Conservation (phyloP, 768 basidiomycete species). For the Hemileccinum impolitum region DNA sequence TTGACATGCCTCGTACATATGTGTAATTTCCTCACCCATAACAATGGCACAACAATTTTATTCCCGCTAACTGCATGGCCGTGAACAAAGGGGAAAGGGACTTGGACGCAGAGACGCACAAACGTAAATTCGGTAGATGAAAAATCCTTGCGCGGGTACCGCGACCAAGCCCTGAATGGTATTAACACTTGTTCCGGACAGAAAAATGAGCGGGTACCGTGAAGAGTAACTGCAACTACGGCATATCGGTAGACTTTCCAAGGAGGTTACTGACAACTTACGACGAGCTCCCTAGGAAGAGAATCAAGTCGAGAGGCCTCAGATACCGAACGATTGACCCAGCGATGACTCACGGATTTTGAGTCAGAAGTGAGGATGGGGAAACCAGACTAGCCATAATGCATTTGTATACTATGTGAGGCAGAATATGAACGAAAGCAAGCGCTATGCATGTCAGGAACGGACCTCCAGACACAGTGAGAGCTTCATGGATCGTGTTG, state of each 20-base stretch:
- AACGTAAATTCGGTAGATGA: slow-evolving; percentile 13
- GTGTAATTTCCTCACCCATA: not conserved
- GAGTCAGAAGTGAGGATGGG: not conserved
- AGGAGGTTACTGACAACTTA: not conserved
- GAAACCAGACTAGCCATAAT: not conserved
- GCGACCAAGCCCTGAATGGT: slow-evolving; percentile 2
- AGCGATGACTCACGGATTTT: not conserved
- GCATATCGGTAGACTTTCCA: not conserved
- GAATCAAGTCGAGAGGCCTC: not conserved
- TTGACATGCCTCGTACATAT: no score
- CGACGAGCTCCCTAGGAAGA: not conserved
- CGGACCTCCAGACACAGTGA: not conserved
- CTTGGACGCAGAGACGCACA: not conserved
- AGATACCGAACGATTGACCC: not conserved
- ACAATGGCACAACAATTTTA: not conserved
- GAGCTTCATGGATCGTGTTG: not conserved
- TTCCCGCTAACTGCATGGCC: not conserved
- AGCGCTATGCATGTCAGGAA: not conserved
- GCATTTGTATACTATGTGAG: not conserved
- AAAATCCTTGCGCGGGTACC: slow-evolving; percentile 5
- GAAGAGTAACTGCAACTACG: slow-evolving; percentile 1
- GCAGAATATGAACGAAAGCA: not conserved
- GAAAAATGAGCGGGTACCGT: not conserved
- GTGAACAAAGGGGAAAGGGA: not conserved
- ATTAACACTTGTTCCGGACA: not conserved